Evolutionary conservation across 2,329 filamentous ascomycete genomes (phyloP).

Genomic region (Trichophyton benhamiae): DNA sequence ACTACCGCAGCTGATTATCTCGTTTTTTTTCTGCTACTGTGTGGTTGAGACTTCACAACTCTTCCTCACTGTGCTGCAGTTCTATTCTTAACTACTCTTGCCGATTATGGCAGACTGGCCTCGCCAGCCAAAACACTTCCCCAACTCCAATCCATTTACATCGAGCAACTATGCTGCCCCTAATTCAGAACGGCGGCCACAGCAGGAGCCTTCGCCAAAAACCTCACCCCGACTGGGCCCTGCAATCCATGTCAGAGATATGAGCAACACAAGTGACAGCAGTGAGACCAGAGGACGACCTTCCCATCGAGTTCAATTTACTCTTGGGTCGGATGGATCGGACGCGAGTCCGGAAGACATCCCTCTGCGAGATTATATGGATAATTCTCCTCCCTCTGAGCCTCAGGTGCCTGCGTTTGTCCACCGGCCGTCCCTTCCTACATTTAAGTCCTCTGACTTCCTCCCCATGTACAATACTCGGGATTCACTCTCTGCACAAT

Average conservation of each 20-base stretch:
- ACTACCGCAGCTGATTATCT: not conserved
- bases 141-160: not conserved
- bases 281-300: not conserved
- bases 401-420: not conserved
- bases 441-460: not conserved
- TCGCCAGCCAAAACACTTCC: not conserved
- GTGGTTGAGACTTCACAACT: not conserved
- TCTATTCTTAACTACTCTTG: not conserved
- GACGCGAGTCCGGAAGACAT: constrained; percentile 1
- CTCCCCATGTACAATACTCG: not conserved
- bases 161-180: not conserved
- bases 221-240: not conserved
- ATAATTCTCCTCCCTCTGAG: not conserved
- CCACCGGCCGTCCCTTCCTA: not conserved
- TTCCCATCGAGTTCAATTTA: constrained; percentile 7
- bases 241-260: not conserved
- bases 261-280: constrained; percentile 22
- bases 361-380: not conserved
- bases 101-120: not conserved
- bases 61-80: not conserved
- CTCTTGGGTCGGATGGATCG: constrained; percentile 2
- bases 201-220: not conserved
- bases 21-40: not conserved
- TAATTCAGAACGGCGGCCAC: not conserved
- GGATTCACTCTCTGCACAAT: not conserved